Percentiles rank a stretch among this genome's conserved stretches.
Evolutionary conservation across 2,329 filamentous ascomycete genomes (phyloP).

Genomic region (Trichoderma polysporum): DNA sequence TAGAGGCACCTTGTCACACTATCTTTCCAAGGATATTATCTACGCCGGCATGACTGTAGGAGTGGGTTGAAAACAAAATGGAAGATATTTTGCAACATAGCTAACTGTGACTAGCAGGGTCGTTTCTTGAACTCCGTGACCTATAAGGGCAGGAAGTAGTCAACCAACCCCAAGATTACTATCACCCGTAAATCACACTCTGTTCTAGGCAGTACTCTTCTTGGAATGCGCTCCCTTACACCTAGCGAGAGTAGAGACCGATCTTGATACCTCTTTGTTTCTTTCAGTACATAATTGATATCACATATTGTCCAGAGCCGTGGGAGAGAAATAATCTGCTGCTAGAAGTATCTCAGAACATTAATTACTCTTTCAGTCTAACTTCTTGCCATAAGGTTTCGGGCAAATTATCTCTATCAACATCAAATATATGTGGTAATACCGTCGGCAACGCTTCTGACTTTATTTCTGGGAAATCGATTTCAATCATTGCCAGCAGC

Average conservation of each 20-base stretch:
- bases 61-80: not conserved
- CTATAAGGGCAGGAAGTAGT: slow-evolving; percentile 27
- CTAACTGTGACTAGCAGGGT: slow-evolving; percentile 23
- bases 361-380: not conserved
- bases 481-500: not conserved
- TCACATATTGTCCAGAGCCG: not conserved
- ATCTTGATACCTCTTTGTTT: not conserved
- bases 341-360: not conserved
- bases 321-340: not conserved
- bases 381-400: slow-evolving; percentile 4
- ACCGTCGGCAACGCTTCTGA: slow-evolving; percentile 2
- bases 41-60: slow-evolving; percentile 37
- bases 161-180: slow-evolving; percentile 29
- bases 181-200: slow-evolving; percentile 30
- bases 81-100: not conserved
- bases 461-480: not conserved
- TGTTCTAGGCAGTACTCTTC: slow-evolving; percentile 27
- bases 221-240: no score
- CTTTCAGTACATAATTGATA: not conserved
- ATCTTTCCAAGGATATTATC: slow-evolving; percentile 32
- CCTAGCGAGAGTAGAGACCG: not conserved
- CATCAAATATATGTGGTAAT: slow-evolving; percentile 8
- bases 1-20: slow-evolving; percentile 24
- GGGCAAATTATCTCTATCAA: not conserved
- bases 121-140: slow-evolving; percentile 30